Conservation (phyloP, 257 asterid genomes). For the Perilla frutescens region DNA sequence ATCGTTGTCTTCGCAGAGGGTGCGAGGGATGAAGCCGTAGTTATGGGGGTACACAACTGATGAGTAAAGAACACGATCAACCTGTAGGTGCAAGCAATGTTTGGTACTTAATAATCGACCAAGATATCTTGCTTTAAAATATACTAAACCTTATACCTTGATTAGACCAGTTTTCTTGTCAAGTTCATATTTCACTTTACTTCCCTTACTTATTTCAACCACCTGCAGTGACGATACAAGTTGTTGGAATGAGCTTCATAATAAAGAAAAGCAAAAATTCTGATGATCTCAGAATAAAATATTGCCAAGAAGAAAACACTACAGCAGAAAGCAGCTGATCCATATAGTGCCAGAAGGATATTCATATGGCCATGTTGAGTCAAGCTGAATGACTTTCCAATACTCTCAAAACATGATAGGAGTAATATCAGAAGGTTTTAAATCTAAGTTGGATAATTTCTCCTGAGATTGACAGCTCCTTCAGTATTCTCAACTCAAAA, state of each 20-base stretch:
- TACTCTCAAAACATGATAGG: background rate
- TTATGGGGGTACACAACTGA: slow-evolving; percentile 98
- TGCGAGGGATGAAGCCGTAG: slow-evolving; percentile 98
- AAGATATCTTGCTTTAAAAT: background rate
- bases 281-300: slow-evolving; percentile 12
- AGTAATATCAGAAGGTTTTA: background rate
- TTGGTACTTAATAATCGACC: slow-evolving; percentile 25
- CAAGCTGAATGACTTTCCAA: background rate
- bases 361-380: background rate
- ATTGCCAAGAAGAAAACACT: slow-evolving; percentile 7
- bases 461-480: slow-evolving; percentile 7
- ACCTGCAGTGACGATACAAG: slow-evolving; percentile 60
- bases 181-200: slow-evolving; percentile 98
- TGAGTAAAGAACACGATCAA: slow-evolving; percentile 95
- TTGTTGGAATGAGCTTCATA: slow-evolving; percentile 21
- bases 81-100: slow-evolving; percentile 52
- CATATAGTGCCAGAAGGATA: background rate
- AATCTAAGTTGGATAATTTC: slow-evolving; percentile 6
- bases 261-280: background rate
- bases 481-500: slow-evolving; percentile 26
- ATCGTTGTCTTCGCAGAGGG: slow-evolving; percentile 92
- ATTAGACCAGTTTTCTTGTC: slow-evolving; percentile 96
- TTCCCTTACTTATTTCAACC: slow-evolving; percentile 89
- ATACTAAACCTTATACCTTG: slow-evolving; percentile 60
- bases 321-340: slow-evolving; percentile 20